Percentiles rank a stretch among this genome's conserved stretches.
Conservation (phyloP, 2,329 filamentous ascomycete species). For the Penicillium sp. region DNA sequence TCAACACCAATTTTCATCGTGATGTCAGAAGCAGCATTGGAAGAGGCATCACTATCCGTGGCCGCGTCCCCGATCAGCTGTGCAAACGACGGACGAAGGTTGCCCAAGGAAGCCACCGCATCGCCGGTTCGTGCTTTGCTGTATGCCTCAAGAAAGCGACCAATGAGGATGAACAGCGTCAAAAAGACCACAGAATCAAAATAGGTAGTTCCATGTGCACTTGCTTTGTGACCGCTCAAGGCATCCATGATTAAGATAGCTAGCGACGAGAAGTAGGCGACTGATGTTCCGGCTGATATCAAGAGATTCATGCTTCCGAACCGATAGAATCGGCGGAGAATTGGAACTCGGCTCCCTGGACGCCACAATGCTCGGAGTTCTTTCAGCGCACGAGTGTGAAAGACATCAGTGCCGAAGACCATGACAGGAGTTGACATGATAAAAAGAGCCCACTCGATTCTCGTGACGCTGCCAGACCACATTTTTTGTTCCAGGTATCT, state of each 20-base stretch:
- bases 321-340: conserved; percentile 73
- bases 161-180: conserved; percentile 75
- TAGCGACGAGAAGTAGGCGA: conserved; percentile 79
- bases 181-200: conserved; percentile 92
- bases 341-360: conserved; percentile 63
- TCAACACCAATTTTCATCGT: conserved; percentile 54
- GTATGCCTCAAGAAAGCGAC: conserved; percentile 63
- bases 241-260: conserved; percentile 64
- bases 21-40: conserved; percentile 8
- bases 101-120: conserved; percentile 72
- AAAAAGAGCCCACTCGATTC: conserved; percentile 73
- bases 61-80: conserved; percentile 49
- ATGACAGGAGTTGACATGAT: conserved; percentile 80
- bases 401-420: conserved; percentile 77
- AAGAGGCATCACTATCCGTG: neutral
- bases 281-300: conserved; percentile 79
- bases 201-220: conserved; percentile 59
- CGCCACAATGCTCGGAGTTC: conserved; percentile 75
- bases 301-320: conserved; percentile 97
- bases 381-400: conserved; percentile 72
- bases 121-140: conserved; percentile 88
- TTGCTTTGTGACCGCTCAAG: conserved; percentile 29
- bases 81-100: conserved; percentile 70
- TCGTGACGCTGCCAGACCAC: conserved; percentile 62
- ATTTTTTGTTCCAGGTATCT: conserved; percentile 65